Conservation (phyloP, 176 grass and related monocot species). For the Puccinellia tenuiflora region DNA sequence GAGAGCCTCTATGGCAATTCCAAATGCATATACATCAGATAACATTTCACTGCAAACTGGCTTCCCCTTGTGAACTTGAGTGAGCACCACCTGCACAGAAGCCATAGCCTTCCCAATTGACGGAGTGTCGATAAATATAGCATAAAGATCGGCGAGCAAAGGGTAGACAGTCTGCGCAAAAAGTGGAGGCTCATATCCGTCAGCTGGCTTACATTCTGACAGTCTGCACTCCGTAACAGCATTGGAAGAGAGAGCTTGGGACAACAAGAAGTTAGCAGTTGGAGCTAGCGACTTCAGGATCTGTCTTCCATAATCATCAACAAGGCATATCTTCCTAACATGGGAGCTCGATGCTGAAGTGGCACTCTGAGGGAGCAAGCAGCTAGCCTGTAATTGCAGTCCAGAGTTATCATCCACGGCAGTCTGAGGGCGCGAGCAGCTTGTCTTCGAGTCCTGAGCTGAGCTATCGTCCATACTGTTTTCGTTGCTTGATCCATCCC, state of each 20-base stretch:
- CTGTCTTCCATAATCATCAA: slow-evolving; percentile 46
- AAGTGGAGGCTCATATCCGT: slow-evolving; percentile 49
- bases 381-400: slow-evolving; percentile 41
- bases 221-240: slow-evolving; percentile 18
- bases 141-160: slow-evolving; percentile 75
- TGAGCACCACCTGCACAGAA: slow-evolving; percentile 73
- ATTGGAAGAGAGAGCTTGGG: slow-evolving; percentile 25
- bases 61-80: slow-evolving; percentile 59
- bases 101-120: slow-evolving; percentile 67
- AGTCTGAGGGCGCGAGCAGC: slow-evolving; percentile 28
- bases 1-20: slow-evolving; percentile 81
- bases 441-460: slow-evolving; percentile 40
- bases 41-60: slow-evolving; percentile 60
- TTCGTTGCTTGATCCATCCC: neutral
- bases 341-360: slow-evolving; percentile 31
- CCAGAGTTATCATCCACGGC: slow-evolving; percentile 25
- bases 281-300: slow-evolving; percentile 56
- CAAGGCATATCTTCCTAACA: slow-evolving; percentile 45
- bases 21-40: slow-evolving; percentile 67
- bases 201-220: slow-evolving; percentile 34
- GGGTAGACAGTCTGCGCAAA: slow-evolving; percentile 79
- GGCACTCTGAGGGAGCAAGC: slow-evolving; percentile 41
- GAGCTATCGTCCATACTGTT: slow-evolving; percentile 3
- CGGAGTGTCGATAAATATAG: slow-evolving; percentile 69
- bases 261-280: slow-evolving; percentile 40